Conservation (phyloP, 2,329 filamentous ascomycete species). For the Sphaerulina populicola region DNA sequence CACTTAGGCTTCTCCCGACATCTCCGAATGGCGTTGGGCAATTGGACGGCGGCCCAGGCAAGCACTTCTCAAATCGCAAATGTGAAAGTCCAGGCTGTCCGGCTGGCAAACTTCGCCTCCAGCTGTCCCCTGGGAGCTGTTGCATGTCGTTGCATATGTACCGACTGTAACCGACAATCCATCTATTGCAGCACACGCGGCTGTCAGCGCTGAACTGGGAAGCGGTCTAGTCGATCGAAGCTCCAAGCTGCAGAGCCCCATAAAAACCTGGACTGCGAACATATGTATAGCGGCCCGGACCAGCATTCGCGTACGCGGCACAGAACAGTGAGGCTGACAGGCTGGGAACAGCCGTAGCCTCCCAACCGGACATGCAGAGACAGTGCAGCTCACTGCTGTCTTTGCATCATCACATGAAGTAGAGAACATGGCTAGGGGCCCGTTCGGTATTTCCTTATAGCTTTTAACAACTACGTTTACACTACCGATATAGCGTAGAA, state of each 20-base stretch:
- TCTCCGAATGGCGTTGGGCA: background rate
- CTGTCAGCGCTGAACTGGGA: conserved; percentile 8
- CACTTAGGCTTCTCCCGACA: background rate
- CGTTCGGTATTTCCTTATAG: too few species aligned
- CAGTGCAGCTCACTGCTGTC: background rate
- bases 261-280: background rate
- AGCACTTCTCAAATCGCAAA: background rate
- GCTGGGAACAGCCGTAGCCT: background rate
- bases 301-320: background rate
- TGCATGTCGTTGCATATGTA: conserved; percentile 6
- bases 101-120: background rate
- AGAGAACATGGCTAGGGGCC: background rate
- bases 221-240: conserved; percentile 4
- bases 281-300: background rate
- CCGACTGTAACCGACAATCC: conserved; percentile 7
- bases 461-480: too few species aligned
- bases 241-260: background rate
- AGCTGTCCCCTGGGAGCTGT: background rate
- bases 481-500: too few species aligned
- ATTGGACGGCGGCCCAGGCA: background rate
- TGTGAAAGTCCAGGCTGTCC: background rate
- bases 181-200: conserved; percentile 8
- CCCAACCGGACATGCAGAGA: background rate
- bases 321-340: background rate
- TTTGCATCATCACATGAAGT: background rate